Evolutionary conservation across 192 early-diverging fungal species (phyloP).

Genomic region (Coemansia asiatica): DNA sequence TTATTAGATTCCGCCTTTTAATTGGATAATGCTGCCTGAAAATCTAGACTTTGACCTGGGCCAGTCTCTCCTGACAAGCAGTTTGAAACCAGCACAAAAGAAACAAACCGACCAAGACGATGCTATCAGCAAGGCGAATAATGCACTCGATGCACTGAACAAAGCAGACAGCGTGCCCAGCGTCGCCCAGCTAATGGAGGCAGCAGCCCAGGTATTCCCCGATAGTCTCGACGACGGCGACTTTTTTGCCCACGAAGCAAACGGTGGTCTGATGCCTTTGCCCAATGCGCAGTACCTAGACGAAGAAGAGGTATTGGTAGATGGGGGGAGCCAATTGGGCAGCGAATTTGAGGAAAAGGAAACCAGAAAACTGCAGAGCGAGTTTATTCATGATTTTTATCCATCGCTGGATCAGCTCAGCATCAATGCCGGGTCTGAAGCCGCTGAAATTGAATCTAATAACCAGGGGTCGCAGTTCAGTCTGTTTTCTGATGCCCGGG

Average conservation of each 20-base stretch:
- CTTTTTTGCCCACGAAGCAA: not conserved
- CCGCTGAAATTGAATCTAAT: not conserved
- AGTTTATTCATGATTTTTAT: not conserved
- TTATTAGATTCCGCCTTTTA: not conserved
- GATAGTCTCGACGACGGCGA: slow-evolving; percentile 2
- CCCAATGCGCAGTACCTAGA: slow-evolving; percentile 4
- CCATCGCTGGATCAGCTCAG: slow-evolving; percentile 1
- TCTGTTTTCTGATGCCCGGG: slow-evolving; percentile 21
- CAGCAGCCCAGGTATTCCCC: not conserved
- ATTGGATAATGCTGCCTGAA: not conserved
- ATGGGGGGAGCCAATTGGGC: not conserved
- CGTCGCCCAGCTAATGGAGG: slow-evolving; percentile 1
- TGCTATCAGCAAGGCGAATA: not conserved
- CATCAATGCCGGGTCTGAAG: not conserved
- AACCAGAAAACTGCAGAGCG: not conserved
- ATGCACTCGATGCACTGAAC: not conserved
- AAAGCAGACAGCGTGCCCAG: not conserved
- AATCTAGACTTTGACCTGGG: not conserved
- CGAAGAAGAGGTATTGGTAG: not conserved
- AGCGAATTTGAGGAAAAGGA: not conserved
- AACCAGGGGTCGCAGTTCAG: slow-evolving; percentile 19
- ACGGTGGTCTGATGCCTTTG: not conserved
- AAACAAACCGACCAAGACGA: not conserved
- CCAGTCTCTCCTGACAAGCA: not conserved
- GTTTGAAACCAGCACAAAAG: not conserved